A percentile compares a stretch with the other conserved stretches of the same genome.
Conservation (phyloP, 2,329 filamentous ascomycete species). For the Alternaria solani region DNA sequence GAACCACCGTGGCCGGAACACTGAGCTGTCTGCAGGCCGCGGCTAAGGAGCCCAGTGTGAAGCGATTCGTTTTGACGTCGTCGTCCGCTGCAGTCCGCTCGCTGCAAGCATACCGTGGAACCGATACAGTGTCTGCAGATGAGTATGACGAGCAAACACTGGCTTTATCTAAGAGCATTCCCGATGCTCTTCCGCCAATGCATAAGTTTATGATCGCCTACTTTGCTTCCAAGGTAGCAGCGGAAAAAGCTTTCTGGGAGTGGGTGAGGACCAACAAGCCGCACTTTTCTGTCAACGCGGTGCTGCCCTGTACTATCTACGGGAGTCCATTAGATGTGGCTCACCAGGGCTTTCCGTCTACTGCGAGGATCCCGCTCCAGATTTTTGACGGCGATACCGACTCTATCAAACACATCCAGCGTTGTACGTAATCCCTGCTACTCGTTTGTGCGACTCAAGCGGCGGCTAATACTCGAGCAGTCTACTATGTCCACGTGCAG, state of each 20-base stretch:
- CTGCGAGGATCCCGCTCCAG: slow-evolving; percentile 14
- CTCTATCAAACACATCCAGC: slow-evolving; percentile 21
- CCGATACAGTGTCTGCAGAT: slow-evolving; percentile 36
- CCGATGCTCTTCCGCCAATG: slow-evolving; percentile 28
- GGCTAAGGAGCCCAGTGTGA: slow-evolving; percentile 51
- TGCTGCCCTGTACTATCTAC: slow-evolving; percentile 21
- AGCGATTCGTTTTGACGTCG: slow-evolving; percentile 54
- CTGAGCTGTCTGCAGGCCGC: slow-evolving; percentile 53
- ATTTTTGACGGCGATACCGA: slow-evolving; percentile 22
- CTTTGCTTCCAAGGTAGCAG: slow-evolving; percentile 54
- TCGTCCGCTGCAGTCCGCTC: slow-evolving; percentile 44
- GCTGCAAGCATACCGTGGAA: slow-evolving; percentile 39
- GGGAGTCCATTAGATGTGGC: slow-evolving; percentile 18
- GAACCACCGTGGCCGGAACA: slow-evolving; percentile 47
- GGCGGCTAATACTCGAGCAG: slow-evolving; percentile 9
- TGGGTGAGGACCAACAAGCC: slow-evolving; percentile 53
- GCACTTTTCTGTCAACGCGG: slow-evolving; percentile 51
- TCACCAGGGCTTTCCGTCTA: slow-evolving; percentile 26
- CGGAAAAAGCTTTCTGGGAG: slow-evolving; percentile 55
- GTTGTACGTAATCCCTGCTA: slow-evolving; percentile 12
- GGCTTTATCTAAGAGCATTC: slow-evolving; percentile 38
- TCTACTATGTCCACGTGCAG: slow-evolving; percentile 27
- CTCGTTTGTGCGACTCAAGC: not conserved
- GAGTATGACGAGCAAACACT: slow-evolving; percentile 47
- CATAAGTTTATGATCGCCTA: slow-evolving; percentile 43